phyloP scores from a whole-genome alignment of 805 yeast species.

The Pichia cephalocereana region DNA sequence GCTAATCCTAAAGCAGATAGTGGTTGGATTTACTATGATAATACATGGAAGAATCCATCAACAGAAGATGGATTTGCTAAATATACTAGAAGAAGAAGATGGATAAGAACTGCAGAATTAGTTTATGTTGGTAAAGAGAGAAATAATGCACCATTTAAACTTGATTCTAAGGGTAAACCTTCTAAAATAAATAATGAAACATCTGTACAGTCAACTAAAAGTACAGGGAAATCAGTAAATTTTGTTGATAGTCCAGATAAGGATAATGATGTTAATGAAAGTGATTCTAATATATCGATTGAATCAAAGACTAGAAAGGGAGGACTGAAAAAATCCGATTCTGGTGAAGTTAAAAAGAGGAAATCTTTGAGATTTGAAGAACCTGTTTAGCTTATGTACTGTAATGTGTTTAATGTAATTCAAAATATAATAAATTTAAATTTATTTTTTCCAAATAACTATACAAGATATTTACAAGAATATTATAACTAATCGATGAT shows the following conservation, averaged over 20 bases:
- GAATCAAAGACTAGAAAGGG: neutral
- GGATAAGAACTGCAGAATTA: slow-evolving; percentile 92
- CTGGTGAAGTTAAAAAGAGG: neutral
- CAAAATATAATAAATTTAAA: no score
- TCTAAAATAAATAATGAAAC: neutral
- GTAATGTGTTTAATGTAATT: neutral
- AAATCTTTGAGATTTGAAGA: slow-evolving; percentile 7
- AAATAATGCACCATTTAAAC: neutral
- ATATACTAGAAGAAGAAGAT: slow-evolving; percentile 88
- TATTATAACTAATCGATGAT: slow-evolving; percentile 10
- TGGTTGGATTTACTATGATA: slow-evolving; percentile 84
- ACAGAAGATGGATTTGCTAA: slow-evolving; percentile 83
- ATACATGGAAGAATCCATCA: slow-evolving; percentile 88
- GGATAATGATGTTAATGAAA: neutral
- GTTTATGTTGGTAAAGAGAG: slow-evolving; percentile 28
- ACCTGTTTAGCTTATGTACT: neutral
- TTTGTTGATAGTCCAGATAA: neutral
- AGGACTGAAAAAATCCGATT: neutral
- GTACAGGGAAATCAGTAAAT: neutral
- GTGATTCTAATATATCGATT: neutral
- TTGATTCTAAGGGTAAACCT: neutral
- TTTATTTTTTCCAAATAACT: neutral
- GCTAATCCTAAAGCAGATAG: slow-evolving; percentile 73
- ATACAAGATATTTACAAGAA: neutral
- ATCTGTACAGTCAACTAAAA: neutral